Base-by-base conservation (phyloP, 352 stramenopile genomes). In the Globisporangium acanthophoron region DNA sequence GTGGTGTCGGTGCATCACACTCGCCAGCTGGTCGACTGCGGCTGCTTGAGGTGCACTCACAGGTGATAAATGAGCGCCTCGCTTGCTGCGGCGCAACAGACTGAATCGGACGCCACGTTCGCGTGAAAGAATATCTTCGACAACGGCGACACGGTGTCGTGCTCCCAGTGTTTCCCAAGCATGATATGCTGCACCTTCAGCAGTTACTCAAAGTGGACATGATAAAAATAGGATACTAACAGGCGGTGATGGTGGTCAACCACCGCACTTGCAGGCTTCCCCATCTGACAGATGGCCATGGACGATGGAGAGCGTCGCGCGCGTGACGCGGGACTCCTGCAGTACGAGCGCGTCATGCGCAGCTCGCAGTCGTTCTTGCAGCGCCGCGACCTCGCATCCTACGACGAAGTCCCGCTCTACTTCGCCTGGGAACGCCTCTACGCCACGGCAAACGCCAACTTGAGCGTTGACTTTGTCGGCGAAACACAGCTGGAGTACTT, bases 111-210 rank as follows among this genome's bases (percentile, higher is more conserved):
- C 12, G 67, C 55, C 15, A 77, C 73, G 37, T 75, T 85, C 33
- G 27, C 72, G 13, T 96, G 82, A 75, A 92, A 94, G 60, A 72
- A 94, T 40, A 85, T 83, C 44, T 96, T 96, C 56, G 76, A 83
- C 56, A 90, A 92, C 51, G 87, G 87, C 29, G 85, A 85, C 50
- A 93, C 85, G 1, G 83, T 47, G 78, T 88, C 13, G 79, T 96
- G 11, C 63, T 96, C 31, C 80, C 85, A 0, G 74, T 94, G n/a
- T 94, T 96, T 61, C 67, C 95, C 37, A 71, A 74, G 20, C 61
- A 24, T 24, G 21, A n/a, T 24, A 1, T 24, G 21, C 21, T 24
- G 21, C 21, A 24, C 21, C 21, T 24, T 24, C 21, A 24, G 21
- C 21, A 24, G 21, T 24, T 24, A 24, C 21, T 24, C 21, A 24